These are phyloP conservation scores for Haplosporangium gracile DNA, from an alignment of 192 early-diverging fungal genomes.

Conservation along the genomic window DNA sequence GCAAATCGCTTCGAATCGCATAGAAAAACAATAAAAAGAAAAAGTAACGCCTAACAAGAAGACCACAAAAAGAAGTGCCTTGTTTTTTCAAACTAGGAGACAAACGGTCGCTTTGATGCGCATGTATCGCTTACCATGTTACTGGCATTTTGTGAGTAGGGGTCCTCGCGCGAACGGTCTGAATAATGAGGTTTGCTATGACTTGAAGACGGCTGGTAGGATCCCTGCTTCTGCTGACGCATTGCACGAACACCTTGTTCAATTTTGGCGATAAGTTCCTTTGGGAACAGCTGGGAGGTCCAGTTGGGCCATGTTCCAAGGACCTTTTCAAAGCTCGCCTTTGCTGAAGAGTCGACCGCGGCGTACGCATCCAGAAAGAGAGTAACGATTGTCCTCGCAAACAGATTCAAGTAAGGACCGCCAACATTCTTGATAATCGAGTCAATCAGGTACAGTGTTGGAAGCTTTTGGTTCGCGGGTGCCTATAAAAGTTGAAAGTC, in stretches of 20 bases:
- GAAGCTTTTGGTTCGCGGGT: constrained; percentile 82
- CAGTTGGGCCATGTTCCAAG: constrained; percentile 85
- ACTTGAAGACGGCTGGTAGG: constrained; percentile 51
- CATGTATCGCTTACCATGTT: constrained; percentile 22
- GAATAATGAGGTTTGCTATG: constrained; percentile 70
- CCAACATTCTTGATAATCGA: constrained; percentile 98
- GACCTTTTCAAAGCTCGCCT: constrained; percentile 80
- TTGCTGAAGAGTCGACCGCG: constrained; percentile 73
- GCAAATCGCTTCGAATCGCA: background rate
- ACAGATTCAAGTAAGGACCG: constrained; percentile 76
- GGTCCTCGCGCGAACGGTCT: constrained; percentile 21
- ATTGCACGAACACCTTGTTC: constrained; percentile 61
- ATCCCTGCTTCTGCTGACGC: constrained; percentile 46
- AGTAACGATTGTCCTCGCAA: constrained; percentile 78
- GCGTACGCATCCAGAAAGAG: constrained; percentile 84
- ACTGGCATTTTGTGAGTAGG: constrained; percentile 9
- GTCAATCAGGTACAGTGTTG: constrained; percentile 92
- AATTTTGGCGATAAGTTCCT: constrained; percentile 63
- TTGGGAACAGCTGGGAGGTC: constrained; percentile 70
- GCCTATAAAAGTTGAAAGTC: constrained; percentile 64
- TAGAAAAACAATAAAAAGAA: background rate
- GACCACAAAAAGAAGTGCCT: background rate
- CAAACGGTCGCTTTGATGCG: background rate
- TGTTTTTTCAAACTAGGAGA: background rate
- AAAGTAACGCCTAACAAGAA: background rate